A percentile compares a stretch with the other conserved stretches of the same genome.
phyloP scores from a whole-genome alignment of 2,329 filamentous ascomycete genomes.

The Cercospora beticola region DNA sequence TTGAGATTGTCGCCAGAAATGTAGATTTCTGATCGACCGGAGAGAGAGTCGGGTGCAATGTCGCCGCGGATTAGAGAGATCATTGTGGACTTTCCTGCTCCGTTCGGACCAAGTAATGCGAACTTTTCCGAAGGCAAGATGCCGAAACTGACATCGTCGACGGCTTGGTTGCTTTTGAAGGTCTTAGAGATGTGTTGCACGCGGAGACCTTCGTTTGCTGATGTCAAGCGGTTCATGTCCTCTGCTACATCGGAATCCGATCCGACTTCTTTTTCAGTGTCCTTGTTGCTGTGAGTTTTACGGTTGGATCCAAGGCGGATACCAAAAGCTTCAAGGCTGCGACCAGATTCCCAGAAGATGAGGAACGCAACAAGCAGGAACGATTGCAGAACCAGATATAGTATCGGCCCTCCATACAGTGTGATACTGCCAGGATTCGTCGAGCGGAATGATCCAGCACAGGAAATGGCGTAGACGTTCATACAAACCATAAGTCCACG shows the following conservation, averaged over 20 bases:
- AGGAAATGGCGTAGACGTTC: conserved; percentile 78
- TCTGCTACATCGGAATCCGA: conserved; percentile 24
- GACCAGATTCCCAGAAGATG: conserved; percentile 68
- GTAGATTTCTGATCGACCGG: conserved; percentile 70
- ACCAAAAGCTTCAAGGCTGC: conserved; percentile 47
- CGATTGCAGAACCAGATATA: conserved; percentile 74
- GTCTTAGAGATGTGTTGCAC: conserved; percentile 75
- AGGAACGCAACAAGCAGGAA: conserved; percentile 68
- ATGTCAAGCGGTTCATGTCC: conserved; percentile 39
- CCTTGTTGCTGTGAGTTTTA: background rate
- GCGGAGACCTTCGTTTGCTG: conserved; percentile 64
- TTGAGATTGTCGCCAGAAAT: conserved; percentile 73
- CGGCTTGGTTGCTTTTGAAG: conserved; percentile 70
- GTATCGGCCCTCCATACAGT: conserved; percentile 76
- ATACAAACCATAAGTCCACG: conserved; percentile 71
- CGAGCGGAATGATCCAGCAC: conserved; percentile 60
- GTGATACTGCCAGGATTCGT: conserved; percentile 67
- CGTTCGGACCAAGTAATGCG: conserved; percentile 82
- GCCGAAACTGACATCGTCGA: conserved; percentile 81
- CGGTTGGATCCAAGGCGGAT: conserved; percentile 12
- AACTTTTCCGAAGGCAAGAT: conserved; percentile 78
- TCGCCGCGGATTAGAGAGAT: conserved; percentile 85
- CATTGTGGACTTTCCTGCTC: conserved; percentile 83
- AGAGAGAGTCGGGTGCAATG: conserved; percentile 49
- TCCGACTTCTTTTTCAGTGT: conserved; percentile 33